Percentiles rank a stretch among this genome's conserved stretches.
phyloP scores from a whole-genome alignment of 2,329 filamentous ascomycete species.

The Diaporthe nobilis region DNA sequence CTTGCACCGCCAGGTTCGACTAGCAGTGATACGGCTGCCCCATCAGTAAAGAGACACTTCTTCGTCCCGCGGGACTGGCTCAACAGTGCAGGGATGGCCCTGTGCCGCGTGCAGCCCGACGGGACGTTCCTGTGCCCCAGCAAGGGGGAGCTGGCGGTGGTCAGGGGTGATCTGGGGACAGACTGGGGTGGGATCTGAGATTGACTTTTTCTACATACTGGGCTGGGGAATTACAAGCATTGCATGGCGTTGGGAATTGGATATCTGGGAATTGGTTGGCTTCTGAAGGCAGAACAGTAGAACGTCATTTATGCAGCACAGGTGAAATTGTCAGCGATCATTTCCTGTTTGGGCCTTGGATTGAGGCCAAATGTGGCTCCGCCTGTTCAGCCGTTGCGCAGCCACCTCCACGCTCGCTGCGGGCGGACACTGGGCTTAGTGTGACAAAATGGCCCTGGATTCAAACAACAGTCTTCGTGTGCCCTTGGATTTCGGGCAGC shows the following conservation, averaged over 20 bases:
- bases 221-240: neutral
- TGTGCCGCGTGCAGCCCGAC: conserved; percentile 42
- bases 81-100: conserved; percentile 38
- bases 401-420: conserved; percentile 15
- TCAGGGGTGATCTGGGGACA: conserved; percentile 40
- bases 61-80: conserved; percentile 47
- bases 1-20: neutral
- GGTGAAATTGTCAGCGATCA: neutral
- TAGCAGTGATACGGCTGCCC: neutral
- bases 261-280: neutral
- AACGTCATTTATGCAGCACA: conserved; percentile 15
- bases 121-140: conserved; percentile 44
- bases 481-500: neutral
- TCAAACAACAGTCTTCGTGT: neutral
- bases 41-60: conserved; percentile 43
- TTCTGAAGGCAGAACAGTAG: neutral
- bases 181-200: conserved; percentile 41
- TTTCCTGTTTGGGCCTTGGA: conserved; percentile 5
- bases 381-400: conserved; percentile 21
- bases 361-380: conserved; percentile 31
- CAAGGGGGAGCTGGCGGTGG: conserved; percentile 43
- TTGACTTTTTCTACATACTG: neutral
- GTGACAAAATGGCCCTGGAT: neutral
- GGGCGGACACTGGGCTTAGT: neutral
- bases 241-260: conserved; percentile 15